These are phyloP conservation scores for Ascoidea tarda DNA, from an alignment of 805 yeast species.

Conservation along the genomic window DNA sequence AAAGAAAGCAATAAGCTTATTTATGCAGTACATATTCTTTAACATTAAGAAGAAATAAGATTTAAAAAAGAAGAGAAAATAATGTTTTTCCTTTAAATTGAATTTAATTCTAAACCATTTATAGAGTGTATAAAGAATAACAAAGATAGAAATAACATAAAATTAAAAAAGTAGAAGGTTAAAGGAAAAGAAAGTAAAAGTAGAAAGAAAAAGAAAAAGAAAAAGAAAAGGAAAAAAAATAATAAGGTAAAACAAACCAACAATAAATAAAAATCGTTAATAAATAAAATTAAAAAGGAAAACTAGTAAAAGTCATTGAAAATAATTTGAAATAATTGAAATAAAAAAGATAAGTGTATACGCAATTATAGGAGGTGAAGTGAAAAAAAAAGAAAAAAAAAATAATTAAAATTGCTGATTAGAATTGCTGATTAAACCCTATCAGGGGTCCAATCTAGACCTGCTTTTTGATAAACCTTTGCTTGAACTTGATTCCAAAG, in stretches of 20 bases:
- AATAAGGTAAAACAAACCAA: not conserved
- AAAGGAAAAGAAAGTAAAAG: not conserved
- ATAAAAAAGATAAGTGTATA: not conserved
- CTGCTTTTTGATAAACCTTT: constrained; percentile 40
- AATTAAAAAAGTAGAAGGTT: not conserved
- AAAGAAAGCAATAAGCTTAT: not conserved
- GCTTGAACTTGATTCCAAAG: constrained; percentile 56
- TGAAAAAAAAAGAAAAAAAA: not conserved
- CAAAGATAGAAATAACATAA: not conserved
- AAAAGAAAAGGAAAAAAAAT: not conserved
- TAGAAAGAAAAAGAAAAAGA: not conserved
- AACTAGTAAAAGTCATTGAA: not conserved
- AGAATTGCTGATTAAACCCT: not conserved
- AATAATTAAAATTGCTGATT: not conserved
- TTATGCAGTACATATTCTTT: not conserved
- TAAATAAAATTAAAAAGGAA: not conserved
- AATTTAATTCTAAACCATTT: not conserved
- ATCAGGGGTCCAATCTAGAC: constrained; percentile 46
- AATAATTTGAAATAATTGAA: not conserved
- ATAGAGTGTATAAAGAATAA: not conserved
- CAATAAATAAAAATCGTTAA: not conserved
- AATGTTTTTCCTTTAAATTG: not conserved
- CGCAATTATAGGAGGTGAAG: not conserved
- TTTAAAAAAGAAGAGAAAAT: too few species aligned
- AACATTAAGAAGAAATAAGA: not conserved